Conservation (phyloP, 1,139 yeast species). For the Candida pseudocylindracea region DNA sequence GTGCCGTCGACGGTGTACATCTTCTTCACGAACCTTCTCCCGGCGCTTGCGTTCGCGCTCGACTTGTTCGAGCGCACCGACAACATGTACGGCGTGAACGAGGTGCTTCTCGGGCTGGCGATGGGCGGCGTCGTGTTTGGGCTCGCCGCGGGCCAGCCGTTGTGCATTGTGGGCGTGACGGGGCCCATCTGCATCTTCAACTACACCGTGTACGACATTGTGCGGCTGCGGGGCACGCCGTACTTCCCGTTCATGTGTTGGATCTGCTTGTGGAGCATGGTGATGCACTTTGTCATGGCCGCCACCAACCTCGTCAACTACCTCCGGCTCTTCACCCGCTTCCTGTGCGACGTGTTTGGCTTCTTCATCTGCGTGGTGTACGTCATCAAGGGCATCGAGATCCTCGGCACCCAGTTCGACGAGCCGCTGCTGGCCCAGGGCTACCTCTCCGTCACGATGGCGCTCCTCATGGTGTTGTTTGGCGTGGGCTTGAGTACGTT, state of each 20-base stretch:
- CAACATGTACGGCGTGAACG: slow-evolving; percentile 79
- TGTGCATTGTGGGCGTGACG: slow-evolving; percentile 94
- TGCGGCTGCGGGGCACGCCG: slow-evolving; percentile 39
- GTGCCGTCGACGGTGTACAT: slow-evolving; percentile 67
- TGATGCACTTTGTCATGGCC: slow-evolving; percentile 57
- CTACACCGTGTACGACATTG: slow-evolving; percentile 71
- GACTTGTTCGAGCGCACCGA: slow-evolving; percentile 88
- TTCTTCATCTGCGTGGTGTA: slow-evolving; percentile 80
- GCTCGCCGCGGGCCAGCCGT: slow-evolving; percentile 67
- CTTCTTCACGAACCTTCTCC: slow-evolving; percentile 74
- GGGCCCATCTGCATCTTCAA: slow-evolving; percentile 87
- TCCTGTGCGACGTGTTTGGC: slow-evolving; percentile 88
- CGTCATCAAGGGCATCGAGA: slow-evolving; percentile 76
- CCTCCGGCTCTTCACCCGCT: slow-evolving; percentile 53
- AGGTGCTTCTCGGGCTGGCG: slow-evolving; percentile 64
- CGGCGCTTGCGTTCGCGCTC: slow-evolving; percentile 92
- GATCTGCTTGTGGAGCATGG: slow-evolving; percentile 84
- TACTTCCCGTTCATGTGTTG: slow-evolving; percentile 92
- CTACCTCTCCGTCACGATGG: slow-evolving; percentile 53
- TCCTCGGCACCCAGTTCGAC: slow-evolving; percentile 46
- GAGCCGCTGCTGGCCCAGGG: slow-evolving; percentile 28
- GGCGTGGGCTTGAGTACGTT: slow-evolving; percentile 46
- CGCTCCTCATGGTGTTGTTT: slow-evolving; percentile 49
- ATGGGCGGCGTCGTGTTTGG: slow-evolving; percentile 85
- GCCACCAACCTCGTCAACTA: slow-evolving; percentile 45